phyloP scores from a whole-genome alignment of 2,329 filamentous ascomycete species.

The Akanthomyces muscarius region DNA sequence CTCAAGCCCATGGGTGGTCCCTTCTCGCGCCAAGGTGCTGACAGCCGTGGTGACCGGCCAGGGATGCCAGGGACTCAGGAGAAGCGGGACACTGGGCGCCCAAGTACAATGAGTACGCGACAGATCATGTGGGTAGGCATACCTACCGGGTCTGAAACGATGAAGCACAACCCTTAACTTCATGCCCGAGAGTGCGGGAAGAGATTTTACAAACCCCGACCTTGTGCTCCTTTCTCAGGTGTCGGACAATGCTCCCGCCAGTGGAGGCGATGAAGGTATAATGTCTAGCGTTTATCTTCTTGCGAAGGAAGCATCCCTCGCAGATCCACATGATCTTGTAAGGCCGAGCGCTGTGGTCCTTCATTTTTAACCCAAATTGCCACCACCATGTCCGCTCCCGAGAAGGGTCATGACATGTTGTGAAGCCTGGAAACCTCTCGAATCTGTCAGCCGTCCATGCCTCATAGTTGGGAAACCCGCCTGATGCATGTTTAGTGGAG shows the following conservation, averaged over 20 bases:
- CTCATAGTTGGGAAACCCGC: conserved; percentile 2
- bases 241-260: conserved; percentile 1
- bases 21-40: neutral
- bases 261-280: conserved; percentile 4
- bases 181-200: neutral
- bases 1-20: neutral
- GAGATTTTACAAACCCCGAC: conserved; percentile 5
- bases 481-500: neutral
- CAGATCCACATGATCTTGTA: neutral
- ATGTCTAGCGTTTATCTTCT: conserved; percentile 6
- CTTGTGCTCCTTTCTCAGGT: conserved; percentile 8
- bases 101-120: neutral
- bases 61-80: neutral
- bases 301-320: conserved; percentile 5
- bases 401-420: conserved; percentile 7
- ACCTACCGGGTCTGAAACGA: neutral
- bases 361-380: conserved; percentile 9
- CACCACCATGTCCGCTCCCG: conserved; percentile 4
- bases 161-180: conserved; percentile 6
- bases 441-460: conserved; percentile 3
- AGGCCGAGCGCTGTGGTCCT: neutral
- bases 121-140: conserved; percentile 3
- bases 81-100: conserved; percentile 1
- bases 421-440: neutral
- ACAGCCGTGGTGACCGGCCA: neutral